Evolutionary conservation across 495 filamentous ascomycete genomes (phyloP).

Genomic region (Massariosphaeria phaeospora): DNA sequence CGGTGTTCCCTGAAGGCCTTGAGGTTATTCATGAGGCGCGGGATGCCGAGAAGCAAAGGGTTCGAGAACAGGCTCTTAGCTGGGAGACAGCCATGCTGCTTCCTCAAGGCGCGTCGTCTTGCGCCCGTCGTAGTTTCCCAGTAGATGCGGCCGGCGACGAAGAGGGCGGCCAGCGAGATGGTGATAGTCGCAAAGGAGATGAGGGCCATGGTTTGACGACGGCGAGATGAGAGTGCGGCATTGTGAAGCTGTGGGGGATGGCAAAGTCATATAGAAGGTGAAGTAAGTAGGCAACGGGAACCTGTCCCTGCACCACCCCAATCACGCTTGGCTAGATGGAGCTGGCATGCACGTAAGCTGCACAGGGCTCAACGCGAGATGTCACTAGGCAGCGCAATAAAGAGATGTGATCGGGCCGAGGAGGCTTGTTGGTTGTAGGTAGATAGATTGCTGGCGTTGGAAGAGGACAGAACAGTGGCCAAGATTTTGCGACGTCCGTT

Average conservation of each 20-base stretch:
- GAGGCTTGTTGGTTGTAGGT: no score
- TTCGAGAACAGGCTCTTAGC: not conserved
- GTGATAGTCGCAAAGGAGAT: not conserved
- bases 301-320: no score
- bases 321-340: no score
- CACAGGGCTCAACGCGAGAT: no score
- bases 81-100: slow-evolving; percentile 15
- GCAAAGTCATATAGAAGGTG: no score
- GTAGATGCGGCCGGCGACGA: slow-evolving; percentile 20
- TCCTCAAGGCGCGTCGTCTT: slow-evolving; percentile 1
- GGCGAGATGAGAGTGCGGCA: not conserved
- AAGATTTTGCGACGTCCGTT: no score
- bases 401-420: no score
- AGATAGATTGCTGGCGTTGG: no score
- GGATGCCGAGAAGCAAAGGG: slow-evolving; percentile 8
- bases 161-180: slow-evolving; percentile 7
- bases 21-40: not conserved
- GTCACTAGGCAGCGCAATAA: no score
- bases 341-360: no score
- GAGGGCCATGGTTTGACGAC: slow-evolving; percentile 1
- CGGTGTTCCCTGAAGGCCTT: slow-evolving; percentile 3
- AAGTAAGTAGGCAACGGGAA: no score
- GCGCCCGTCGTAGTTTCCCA: slow-evolving; percentile 13
- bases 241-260: not conserved
- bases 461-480: no score